A percentile compares a stretch with the other conserved stretches of the same genome.
Conservation (phyloP, 1,284 basidiomycete species). For the Ceratobasidium theobromae region DNA sequence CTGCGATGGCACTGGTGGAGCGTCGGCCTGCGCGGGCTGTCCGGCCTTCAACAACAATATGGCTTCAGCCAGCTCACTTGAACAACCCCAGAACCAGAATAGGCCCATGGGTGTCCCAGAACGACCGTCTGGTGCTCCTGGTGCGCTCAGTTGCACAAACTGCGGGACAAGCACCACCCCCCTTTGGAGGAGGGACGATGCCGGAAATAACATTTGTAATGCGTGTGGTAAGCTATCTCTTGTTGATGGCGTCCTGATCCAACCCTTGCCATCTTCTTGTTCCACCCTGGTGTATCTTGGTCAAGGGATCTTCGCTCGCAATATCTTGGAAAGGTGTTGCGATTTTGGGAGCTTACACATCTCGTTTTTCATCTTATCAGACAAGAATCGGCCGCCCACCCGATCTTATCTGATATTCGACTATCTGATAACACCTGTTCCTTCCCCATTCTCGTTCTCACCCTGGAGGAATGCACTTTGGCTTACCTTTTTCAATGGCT, state of each 20-base stretch:
- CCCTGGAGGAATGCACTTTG: conserved; percentile 27
- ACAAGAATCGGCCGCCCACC: not conserved
- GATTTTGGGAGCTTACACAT: not conserved
- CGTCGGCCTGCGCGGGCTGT: conserved; percentile 87
- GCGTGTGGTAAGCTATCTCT: conserved; percentile 76
- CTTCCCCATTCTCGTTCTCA: conserved; percentile 10
- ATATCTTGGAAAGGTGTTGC: not conserved
- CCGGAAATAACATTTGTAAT: conserved; percentile 90
- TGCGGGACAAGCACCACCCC: conserved; percentile 94
- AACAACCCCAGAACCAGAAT: conserved; percentile 13
- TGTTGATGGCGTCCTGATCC: conserved; percentile 21
- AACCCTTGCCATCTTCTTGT: conserved; percentile 7
- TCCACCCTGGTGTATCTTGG: not conserved
- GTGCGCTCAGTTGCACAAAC: conserved; percentile 84
- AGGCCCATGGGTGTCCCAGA: conserved; percentile 38
- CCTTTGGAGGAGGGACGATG: conserved; percentile 90
- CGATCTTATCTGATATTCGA: conserved; percentile 28
- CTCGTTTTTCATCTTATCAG: conserved; percentile 10
- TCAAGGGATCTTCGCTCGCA: not conserved
- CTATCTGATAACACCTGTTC: conserved; percentile 19
- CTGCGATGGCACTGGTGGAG: conserved; percentile 93
- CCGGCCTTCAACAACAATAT: conserved; percentile 86
- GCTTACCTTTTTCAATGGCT: conserved; percentile 25
- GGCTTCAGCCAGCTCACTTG: not conserved
- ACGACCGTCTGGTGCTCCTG: conserved; percentile 54